phyloP scores from a whole-genome alignment of 2,329 filamentous ascomycete species.

The Botrytis cinerea region DNA sequence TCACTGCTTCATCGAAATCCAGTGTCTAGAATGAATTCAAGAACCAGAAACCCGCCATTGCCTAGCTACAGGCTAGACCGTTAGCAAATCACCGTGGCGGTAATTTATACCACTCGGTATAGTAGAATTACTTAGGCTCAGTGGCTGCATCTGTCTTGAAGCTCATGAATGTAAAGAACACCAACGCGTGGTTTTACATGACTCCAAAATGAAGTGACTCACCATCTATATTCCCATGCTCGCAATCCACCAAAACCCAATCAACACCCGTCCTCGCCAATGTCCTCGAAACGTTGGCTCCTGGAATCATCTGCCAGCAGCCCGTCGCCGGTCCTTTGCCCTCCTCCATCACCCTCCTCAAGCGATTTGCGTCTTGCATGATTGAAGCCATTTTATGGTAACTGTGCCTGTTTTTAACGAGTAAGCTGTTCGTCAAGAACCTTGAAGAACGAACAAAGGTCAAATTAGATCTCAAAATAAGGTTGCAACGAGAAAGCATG shows the following conservation, averaged over 20 bases:
- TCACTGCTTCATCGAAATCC: too few species aligned
- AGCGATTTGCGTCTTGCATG: constrained; percentile 47
- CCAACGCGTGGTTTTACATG: not conserved
- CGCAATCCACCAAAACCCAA: constrained; percentile 65
- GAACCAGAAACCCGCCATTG: not conserved
- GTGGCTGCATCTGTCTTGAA: not conserved
- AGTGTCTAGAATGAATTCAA: not conserved
- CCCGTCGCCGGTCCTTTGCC: constrained; percentile 53
- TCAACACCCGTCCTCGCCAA: constrained; percentile 65
- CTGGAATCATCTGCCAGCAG: constrained; percentile 63
- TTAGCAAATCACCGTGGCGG: not conserved
- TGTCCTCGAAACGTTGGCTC: constrained; percentile 58
- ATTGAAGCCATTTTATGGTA: constrained; percentile 32
- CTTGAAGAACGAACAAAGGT: not conserved
- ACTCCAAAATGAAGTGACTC: constrained; percentile 27
- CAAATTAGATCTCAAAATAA: not conserved
- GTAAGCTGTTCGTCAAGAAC: not conserved
- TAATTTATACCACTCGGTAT: not conserved
- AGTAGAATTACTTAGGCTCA: not conserved
- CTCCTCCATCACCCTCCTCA: constrained; percentile 53
- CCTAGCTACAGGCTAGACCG: not conserved
- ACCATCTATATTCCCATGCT: constrained; percentile 59
- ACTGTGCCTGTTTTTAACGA: not conserved
- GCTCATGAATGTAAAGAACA: not conserved
- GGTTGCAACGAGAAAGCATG: constrained; percentile 1